Evolutionary conservation across 805 yeast species (phyloP), one percentile per base, ranked within the genome.

Genomic region (Candida awuae): DNA sequence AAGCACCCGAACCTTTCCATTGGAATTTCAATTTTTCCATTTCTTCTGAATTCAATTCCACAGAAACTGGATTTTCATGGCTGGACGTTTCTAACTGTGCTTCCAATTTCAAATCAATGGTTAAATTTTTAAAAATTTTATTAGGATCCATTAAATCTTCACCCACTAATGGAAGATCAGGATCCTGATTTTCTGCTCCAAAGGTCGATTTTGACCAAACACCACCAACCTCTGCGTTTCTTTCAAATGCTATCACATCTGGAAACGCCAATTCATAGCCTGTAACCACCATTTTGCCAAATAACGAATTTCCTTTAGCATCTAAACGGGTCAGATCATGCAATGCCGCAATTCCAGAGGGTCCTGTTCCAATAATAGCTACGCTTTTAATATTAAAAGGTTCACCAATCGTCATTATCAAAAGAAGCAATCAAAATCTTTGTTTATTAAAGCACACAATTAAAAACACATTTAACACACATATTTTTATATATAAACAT

Each of bases 1-100:
- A 67, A 4, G 66, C 58, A 2, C 67, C 71, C 31, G 64, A 55
- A 15, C 59, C 49, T 33, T 47, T 57, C 72, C 72, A 68, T 39
- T 59, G 62, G 23, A 59, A 47, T 13, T 17, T 19, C 8, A 38
- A 38, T 6, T 20, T 22, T 4, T 34, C 31, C 3, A 26, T 6
- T 13, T 39, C 12, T 25, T 32, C 20, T n/a, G n/a, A n/a, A 28
- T 34, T n/a, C 38, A 35, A 6, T 3, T 14, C 19, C 8, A 39
- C 14, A 6, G 16, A 18, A 15, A 39, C 50, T 1, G 75, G 74
- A 18, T 58, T 52, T 34, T 62, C 48, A 44, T 59, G 62, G 5
- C 52, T 48, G 9, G 58, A 59, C 6, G 58, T 36, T 17, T 61
- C 58, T 19, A 58, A 21, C 6, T 35, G n/a, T 6, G 40, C 29